A percentile compares a stretch with the other conserved stretches of the same genome.
Evolutionary conservation across 352 stramenopile genomes (phyloP).

Genomic region (Sclerospora graminicola): DNA sequence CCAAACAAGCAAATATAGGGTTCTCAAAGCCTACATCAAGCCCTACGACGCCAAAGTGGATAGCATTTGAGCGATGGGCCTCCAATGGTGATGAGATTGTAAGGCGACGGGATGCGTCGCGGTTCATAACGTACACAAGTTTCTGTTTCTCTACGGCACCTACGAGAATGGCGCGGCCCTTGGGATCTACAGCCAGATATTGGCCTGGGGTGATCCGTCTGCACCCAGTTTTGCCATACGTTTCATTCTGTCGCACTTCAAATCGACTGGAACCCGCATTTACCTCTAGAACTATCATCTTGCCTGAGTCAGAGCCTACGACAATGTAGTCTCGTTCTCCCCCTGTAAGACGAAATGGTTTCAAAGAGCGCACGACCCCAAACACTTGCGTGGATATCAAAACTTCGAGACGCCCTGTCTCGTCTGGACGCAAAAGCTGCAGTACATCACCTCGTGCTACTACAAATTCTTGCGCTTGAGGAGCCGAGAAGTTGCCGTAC

Average conservation of each 20-base stretch:
- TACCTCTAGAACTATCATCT: conserved; percentile 93
- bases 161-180: conserved; percentile 95
- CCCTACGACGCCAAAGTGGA: conserved; percentile 92
- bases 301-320: conserved; percentile 93
- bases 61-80: conserved; percentile 92
- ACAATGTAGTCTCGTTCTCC: conserved; percentile 93
- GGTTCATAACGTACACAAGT: conserved; percentile 98
- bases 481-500: conserved; percentile 88
- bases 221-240: conserved; percentile 94
- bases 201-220: conserved; percentile 95
- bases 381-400: conserved; percentile 85
- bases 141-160: conserved; percentile 97
- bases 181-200: conserved; percentile 95
- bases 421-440: conserved; percentile 87
- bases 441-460: conserved; percentile 89
- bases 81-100: conserved; percentile 98
- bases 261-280: conserved; percentile 69
- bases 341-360: conserved; percentile 81
- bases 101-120: conserved; percentile 88
- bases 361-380: conserved; percentile 87
- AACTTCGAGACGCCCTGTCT: conserved; percentile 56
- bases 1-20: conserved; percentile 96
- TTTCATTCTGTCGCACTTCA: conserved; percentile 87
- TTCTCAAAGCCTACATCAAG: conserved; percentile 99
- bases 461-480: conserved; percentile 93